Evolutionary conservation across 345 rosid species (phyloP).

Genomic region (Eucalyptus regnans): DNA sequence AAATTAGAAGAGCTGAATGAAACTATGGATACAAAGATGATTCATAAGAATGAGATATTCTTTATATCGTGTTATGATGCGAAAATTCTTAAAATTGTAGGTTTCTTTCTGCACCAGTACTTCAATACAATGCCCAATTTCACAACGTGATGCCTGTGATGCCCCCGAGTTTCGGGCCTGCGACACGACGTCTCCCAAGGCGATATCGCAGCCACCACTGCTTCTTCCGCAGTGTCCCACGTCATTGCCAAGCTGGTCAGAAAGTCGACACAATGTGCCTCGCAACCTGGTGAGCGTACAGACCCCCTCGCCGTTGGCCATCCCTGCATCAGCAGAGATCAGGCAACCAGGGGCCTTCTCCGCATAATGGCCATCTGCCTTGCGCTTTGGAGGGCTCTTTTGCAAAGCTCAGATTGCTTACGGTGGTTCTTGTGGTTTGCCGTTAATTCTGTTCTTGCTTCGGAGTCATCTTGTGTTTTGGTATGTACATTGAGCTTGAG

Average conservation of each 20-base stretch:
- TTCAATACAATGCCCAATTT: conserved; percentile 66
- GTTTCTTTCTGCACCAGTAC: conserved; percentile 23
- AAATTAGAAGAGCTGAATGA: background rate
- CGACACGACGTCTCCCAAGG: conserved; percentile 67
- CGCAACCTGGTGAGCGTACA: conserved; percentile 18
- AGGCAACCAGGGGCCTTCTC: conserved; percentile 41
- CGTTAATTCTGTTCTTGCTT: background rate
- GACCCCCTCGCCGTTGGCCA: conserved; percentile 1
- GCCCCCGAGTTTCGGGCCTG: conserved; percentile 63
- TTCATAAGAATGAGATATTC: background rate
- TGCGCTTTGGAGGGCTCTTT: background rate
- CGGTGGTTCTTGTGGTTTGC: conserved; percentile 2
- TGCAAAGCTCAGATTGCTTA: background rate
- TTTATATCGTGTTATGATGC: background rate
- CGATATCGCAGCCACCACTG: conserved; percentile 42
- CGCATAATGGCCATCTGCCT: conserved; percentile 1
- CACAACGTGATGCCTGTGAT: conserved; percentile 88
- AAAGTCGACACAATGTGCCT: conserved; percentile 73
- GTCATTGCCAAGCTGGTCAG: conserved; percentile 83
- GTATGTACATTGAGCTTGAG: background rate
- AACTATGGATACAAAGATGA: background rate
- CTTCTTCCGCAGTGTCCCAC: conserved; percentile 16
- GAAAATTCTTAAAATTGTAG: background rate
- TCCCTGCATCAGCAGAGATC: conserved; percentile 9
- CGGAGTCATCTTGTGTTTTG: background rate